These are phyloP conservation scores for Botrytis fabae DNA, from an alignment of 2,329 filamentous ascomycete species.

Conservation along the genomic window DNA sequence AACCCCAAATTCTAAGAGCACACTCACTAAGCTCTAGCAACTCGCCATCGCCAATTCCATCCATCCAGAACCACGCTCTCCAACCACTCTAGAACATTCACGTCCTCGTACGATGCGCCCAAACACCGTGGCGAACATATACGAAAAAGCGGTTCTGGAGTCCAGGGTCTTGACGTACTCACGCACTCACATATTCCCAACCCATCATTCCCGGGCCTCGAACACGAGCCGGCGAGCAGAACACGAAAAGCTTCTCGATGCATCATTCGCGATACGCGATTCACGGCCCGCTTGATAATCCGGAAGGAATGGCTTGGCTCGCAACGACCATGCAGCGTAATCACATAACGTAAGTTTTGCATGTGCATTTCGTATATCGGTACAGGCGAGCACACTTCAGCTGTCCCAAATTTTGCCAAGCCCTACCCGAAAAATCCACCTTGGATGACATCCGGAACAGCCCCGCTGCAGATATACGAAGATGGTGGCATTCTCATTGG, in stretches of 20 bases:
- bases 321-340: background rate
- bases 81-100: background rate
- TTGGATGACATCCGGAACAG: background rate
- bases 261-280: background rate
- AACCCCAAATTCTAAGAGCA: background rate
- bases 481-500: background rate
- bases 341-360: background rate
- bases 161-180: background rate
- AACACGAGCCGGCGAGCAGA: background rate
- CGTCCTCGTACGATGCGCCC: background rate
- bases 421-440: background rate
- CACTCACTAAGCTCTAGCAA: background rate
- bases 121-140: background rate
- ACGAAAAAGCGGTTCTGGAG: background rate
- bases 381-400: background rate
- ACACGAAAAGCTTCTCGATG: no score
- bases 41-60: background rate
- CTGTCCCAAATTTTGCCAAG: background rate
- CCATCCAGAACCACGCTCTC: background rate
- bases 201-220: background rate
- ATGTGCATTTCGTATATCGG: background rate
- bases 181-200: background rate
- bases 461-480: conserved; percentile 7
- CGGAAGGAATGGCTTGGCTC: background rate
- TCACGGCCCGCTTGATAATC: background rate